Conservation (phyloP, 2,329 filamentous ascomycete species). For the Fusarium decemcellulare region DNA sequence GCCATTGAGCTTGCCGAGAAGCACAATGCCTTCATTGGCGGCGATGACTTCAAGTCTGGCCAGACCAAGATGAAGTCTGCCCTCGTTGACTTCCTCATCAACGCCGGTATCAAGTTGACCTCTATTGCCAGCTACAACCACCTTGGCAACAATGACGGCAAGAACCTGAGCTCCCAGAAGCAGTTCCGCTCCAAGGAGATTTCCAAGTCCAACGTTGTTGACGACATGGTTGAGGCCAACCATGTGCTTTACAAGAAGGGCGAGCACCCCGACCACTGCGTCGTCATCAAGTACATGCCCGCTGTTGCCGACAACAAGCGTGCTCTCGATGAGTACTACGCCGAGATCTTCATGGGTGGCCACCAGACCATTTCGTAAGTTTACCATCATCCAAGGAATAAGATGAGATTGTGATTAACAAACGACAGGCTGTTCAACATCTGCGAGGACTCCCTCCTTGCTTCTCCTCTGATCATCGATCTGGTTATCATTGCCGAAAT, state of each 20-base stretch:
- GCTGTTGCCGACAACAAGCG: slow-evolving; percentile 99
- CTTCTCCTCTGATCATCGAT: slow-evolving; percentile 97
- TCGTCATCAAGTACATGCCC: slow-evolving; percentile 99
- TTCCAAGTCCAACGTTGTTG: slow-evolving; percentile 98
- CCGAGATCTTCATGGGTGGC: slow-evolving; percentile 98
- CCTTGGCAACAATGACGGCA: slow-evolving; percentile 99
- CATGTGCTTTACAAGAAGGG: slow-evolving; percentile 88
- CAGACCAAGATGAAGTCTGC: slow-evolving; percentile 99
- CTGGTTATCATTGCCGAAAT: slow-evolving; percentile 94
- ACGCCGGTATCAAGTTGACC: slow-evolving; percentile 97
- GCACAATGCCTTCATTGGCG: slow-evolving; percentile 91
- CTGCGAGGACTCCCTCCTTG: slow-evolving; percentile 97
- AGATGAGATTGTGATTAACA: slow-evolving; percentile 30
- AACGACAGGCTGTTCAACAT: slow-evolving; percentile 91
- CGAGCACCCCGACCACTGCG: slow-evolving; percentile 97
- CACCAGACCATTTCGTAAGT: slow-evolving; percentile 93
- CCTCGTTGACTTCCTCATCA: slow-evolving; percentile 98
- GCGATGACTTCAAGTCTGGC: slow-evolving; percentile 99
- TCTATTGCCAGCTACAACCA: slow-evolving; percentile 99
- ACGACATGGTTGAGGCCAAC: slow-evolving; percentile 99
- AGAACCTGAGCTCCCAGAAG: slow-evolving; percentile 96
- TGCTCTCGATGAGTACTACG: slow-evolving; percentile 98
- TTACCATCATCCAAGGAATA: neutral
- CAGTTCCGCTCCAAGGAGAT: slow-evolving; percentile 99
- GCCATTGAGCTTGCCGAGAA: slow-evolving; percentile 90